Evolutionary conservation across 495 filamentous ascomycete genomes (phyloP).

Genomic region (Neurospora sp.): DNA sequence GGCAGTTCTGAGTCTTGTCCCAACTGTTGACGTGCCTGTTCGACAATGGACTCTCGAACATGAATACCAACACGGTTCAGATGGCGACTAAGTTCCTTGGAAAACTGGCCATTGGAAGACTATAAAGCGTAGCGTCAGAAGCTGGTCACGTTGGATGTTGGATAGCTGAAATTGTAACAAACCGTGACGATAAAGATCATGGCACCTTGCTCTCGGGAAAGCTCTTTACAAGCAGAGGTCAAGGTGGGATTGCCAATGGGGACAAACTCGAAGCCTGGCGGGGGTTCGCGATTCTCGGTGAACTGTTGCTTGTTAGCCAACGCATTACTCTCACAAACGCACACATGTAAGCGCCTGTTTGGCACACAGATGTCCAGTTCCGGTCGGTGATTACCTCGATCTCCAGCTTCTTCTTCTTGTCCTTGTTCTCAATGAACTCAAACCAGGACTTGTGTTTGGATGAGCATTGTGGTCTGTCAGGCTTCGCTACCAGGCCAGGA

Average conservation of each 20-base stretch:
- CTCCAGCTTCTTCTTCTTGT: slow-evolving; percentile 48
- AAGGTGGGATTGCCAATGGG: slow-evolving; percentile 70
- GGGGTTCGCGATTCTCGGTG: slow-evolving; percentile 39
- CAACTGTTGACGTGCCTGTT: slow-evolving; percentile 33
- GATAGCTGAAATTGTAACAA: slow-evolving; percentile 21
- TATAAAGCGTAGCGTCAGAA: slow-evolving; percentile 6
- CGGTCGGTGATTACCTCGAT: slow-evolving; percentile 28
- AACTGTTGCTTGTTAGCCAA: slow-evolving; percentile 29
- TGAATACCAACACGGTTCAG: slow-evolving; percentile 76
- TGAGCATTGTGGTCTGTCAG: slow-evolving; percentile 23
- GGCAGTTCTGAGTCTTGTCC: slow-evolving; percentile 9
- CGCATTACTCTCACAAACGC: neutral
- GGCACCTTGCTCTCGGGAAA: slow-evolving; percentile 55
- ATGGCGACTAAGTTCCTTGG: slow-evolving; percentile 30
- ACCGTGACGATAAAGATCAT: slow-evolving; percentile 76
- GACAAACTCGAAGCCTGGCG: slow-evolving; percentile 74
- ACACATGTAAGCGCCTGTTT: neutral
- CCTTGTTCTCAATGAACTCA: slow-evolving; percentile 44
- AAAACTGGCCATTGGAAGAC: slow-evolving; percentile 7
- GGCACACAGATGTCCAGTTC: neutral
- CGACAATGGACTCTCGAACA: slow-evolving; percentile 43
- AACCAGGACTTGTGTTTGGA: slow-evolving; percentile 44
- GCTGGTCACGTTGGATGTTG: neutral
- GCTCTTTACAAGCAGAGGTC: slow-evolving; percentile 68
- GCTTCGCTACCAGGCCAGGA: slow-evolving; percentile 20